These are phyloP conservation scores for Chaetomiaceae sp. DNA, from an alignment of 2,329 filamentous ascomycete genomes.

Conservation along the genomic window DNA sequence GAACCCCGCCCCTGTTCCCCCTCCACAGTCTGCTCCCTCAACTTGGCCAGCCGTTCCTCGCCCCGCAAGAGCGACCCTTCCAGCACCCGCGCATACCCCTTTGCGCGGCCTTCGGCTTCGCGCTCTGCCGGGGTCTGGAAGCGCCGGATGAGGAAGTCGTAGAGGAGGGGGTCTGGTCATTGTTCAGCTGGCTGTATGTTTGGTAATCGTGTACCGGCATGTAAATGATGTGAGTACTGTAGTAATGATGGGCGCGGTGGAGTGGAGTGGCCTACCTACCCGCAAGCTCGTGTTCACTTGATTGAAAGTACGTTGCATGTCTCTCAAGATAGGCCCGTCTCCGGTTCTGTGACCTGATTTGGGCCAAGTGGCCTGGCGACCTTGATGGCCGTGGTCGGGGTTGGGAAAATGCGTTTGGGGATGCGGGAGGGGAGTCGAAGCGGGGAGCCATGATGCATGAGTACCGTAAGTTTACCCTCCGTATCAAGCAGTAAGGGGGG, in stretches of 20 bases:
- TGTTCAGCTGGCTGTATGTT: too few species aligned
- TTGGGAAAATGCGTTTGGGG: constrained; percentile 29
- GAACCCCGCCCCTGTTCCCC: background rate
- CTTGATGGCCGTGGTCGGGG: constrained; percentile 43
- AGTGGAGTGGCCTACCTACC: constrained; percentile 45
- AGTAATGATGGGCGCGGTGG: too few species aligned
- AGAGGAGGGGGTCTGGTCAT: constrained; percentile 71
- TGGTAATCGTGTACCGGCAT: too few species aligned
- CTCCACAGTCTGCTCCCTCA: constrained; percentile 2
- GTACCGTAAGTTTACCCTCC: too few species aligned
- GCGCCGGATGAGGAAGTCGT: constrained; percentile 72
- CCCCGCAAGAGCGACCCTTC: constrained; percentile 73
- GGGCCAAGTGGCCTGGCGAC: constrained; percentile 39
- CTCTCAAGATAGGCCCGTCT: constrained; percentile 70
- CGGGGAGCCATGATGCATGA: constrained; percentile 12
- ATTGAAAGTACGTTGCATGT: constrained; percentile 67
- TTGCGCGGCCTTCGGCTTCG: constrained; percentile 65
- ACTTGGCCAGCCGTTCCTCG: constrained; percentile 61
- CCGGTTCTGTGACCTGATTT: constrained; percentile 66
- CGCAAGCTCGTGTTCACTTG: constrained; percentile 51
- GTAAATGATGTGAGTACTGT: too few species aligned
- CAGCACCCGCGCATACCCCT: constrained; percentile 74
- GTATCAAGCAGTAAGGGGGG: too few species aligned
- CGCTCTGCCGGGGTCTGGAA: constrained; percentile 72
- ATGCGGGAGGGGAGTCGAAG: constrained; percentile 20